phyloP scores from a whole-genome alignment of 768 basidiomycete genomes.

The Symmetrospora coprosmae region DNA sequence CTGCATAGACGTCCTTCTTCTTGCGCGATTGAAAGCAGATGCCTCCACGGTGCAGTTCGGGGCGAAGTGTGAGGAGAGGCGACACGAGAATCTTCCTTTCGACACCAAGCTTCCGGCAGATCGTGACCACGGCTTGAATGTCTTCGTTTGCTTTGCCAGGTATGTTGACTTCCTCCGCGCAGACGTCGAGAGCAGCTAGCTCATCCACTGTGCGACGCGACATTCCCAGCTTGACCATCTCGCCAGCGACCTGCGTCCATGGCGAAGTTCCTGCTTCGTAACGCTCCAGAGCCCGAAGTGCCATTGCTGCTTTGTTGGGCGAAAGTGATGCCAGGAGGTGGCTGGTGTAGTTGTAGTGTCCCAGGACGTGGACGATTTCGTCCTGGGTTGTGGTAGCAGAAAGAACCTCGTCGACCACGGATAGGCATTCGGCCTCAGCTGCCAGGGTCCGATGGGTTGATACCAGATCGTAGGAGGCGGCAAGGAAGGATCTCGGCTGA shows the following conservation, averaged over 20 bases:
- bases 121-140: slow-evolving; percentile 25
- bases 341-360: slow-evolving; percentile 32
- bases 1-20: slow-evolving; percentile 32
- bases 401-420: slow-evolving; percentile 24
- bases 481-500: slow-evolving; percentile 29
- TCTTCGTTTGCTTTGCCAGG: no score
- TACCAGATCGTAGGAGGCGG: slow-evolving; percentile 35
- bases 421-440: slow-evolving; percentile 33
- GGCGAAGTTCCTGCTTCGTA: slow-evolving; percentile 23
- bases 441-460: slow-evolving; percentile 33
- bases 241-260: slow-evolving; percentile 27
- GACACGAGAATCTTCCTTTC: slow-evolving; percentile 29
- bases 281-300: slow-evolving; percentile 28
- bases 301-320: slow-evolving; percentile 22
- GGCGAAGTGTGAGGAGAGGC: slow-evolving; percentile 30
- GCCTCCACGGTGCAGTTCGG: slow-evolving; percentile 30
- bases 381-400: not conserved
- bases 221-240: slow-evolving; percentile 31
- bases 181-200: slow-evolving; percentile 26
- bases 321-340: slow-evolving; percentile 29
- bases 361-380: slow-evolving; percentile 28
- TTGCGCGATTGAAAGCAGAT: slow-evolving; percentile 30
- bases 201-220: slow-evolving; percentile 27
- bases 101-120: slow-evolving; percentile 30
- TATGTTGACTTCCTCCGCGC: no score